A percentile compares a stretch with the other conserved stretches of the same genome.
Evolutionary conservation across 805 yeast species (phyloP).

Genomic region (Saturnispora silvae): DNA sequence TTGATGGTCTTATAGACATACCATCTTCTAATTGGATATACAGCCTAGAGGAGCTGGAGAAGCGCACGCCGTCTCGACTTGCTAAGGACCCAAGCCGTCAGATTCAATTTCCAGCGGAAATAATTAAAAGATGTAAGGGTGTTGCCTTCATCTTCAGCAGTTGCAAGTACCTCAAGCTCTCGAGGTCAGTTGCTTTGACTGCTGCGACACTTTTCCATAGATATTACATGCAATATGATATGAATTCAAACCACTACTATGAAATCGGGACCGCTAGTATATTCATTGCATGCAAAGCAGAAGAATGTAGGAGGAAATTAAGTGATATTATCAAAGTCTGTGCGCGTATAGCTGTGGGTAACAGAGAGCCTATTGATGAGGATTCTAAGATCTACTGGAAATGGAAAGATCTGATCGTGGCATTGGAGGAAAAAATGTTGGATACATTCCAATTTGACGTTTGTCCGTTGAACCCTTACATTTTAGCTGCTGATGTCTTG

Average conservation of each 20-base stretch:
- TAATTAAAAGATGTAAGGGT: conserved; percentile 36
- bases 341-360: conserved; percentile 35
- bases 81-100: conserved; percentile 17
- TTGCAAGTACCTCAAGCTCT: conserved; percentile 34
- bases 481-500: conserved; percentile 17
- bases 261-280: conserved; percentile 41
- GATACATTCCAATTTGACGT: conserved; percentile 41
- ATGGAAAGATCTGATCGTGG: conserved; percentile 39
- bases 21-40: conserved; percentile 21
- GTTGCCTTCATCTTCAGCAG: conserved; percentile 35
- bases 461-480: conserved; percentile 32
- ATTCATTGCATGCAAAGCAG: conserved; percentile 44
- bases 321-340: conserved; percentile 40
- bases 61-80: conserved; percentile 27
- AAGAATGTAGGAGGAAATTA: conserved; percentile 39
- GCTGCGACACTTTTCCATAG: conserved; percentile 41
- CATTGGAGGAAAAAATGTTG: conserved; percentile 34
- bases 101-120: conserved; percentile 29
- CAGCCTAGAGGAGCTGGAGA: conserved; percentile 17
- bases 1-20: conserved; percentile 23
- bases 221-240: conserved; percentile 37
- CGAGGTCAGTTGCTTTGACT: conserved; percentile 37
- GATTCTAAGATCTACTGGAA: conserved; percentile 38
- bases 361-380: conserved; percentile 31
- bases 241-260: conserved; percentile 34